Percentiles rank a stretch among this genome's conserved stretches.
phyloP scores from a whole-genome alignment of 108 stramenopile species.

The Tribonema minus region DNA sequence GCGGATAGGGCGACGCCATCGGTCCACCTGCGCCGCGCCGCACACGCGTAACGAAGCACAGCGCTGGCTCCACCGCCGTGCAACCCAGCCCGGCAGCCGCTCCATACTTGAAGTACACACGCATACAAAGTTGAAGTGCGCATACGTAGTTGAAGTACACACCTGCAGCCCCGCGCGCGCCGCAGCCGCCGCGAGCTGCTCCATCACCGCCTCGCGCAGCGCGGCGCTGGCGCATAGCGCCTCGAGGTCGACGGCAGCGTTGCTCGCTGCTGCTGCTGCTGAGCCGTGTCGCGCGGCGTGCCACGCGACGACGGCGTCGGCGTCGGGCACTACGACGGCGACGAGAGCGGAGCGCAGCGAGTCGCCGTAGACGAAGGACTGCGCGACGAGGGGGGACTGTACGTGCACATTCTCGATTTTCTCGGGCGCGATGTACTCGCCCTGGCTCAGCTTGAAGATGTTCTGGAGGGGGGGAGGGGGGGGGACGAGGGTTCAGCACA shows the following conservation, averaged over 20 bases:
- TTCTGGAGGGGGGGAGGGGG: no score
- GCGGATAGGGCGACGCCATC: no score
- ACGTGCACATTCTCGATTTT: conserved; percentile 90
- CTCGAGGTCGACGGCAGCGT: background rate
- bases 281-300: background rate
- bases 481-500: no score
- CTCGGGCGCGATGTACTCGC: conserved; percentile 92
- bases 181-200: conserved; percentile 2
- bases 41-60: no score
- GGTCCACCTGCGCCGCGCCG: no score
- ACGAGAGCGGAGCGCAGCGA: conserved; percentile 78
- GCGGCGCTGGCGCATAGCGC: conserved; percentile 62
- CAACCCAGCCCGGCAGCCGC: no score
- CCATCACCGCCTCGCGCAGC: conserved; percentile 25
- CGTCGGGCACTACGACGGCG: conserved; percentile 85
- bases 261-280: background rate
- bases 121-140: no score
- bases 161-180: conserved; percentile 56
- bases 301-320: conserved; percentile 61
- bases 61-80: no score
- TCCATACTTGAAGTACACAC: no score
- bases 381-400: conserved; percentile 71
- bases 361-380: conserved; percentile 90
- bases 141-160: no score
- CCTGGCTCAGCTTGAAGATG: conserved; percentile 81